Evolutionary conservation across 2,329 filamentous ascomycete genomes (phyloP), one percentile per base, ranked within the genome.

Genomic region (Phaeosphaeriaceae sp.): DNA sequence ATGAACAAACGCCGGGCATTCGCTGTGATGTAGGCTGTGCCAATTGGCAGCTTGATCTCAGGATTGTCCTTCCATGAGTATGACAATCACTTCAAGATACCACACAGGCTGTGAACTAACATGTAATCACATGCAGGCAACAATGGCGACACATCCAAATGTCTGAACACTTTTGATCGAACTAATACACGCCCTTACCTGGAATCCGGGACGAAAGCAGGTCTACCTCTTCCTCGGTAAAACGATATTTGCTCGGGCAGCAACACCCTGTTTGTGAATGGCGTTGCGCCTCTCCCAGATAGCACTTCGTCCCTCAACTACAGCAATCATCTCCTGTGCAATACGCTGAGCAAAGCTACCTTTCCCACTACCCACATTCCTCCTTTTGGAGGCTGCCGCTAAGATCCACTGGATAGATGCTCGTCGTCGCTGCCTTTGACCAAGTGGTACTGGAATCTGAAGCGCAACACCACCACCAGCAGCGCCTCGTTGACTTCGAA

Each of bases 391-490:
- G 32, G 91, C 90, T n/a, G 86, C 83, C 55, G 91, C 87, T 50
- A 97, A 75, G 61, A 99, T 96, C 94, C 94, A 99, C 72, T 83
- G 79, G 59, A 97, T 88, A 2, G 93, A 92, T 42, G 81, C 81
- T 46, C 92, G 82, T 60, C 93, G 82, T 55, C 93, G 83, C 73
- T 95, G 89, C 52, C 91, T 83, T 56, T 87, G 76, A 1, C 81
- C 79, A 16, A 97, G 79, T 1, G 94, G 93, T 17, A 87, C 80
- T 0, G 94, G 94, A 29, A 97, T 82, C 47, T 93, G 90, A 50
- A 97, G 82, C 11, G 90, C 84, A 29, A 85, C 83, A 74, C 94
- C 94, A 78, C 94, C 94, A 75, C 93, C 93, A 1, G 88, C 90
- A 29, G 89, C 84, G 60, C 91, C 92, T 66, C 85, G 85, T 63